phyloP scores from a whole-genome alignment of 306 rosid species.

The Begonia fuchsioides region DNA sequence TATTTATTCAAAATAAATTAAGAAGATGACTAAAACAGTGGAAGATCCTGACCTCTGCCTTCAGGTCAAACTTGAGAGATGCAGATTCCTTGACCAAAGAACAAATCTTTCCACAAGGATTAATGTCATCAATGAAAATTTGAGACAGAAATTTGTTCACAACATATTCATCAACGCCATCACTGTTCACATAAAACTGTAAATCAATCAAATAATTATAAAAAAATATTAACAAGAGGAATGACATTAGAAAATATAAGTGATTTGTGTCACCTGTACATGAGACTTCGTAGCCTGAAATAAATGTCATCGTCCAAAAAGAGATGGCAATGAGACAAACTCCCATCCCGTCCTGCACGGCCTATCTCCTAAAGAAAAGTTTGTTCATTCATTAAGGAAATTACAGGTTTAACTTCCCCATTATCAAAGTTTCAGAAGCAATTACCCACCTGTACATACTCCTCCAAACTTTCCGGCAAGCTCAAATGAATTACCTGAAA shows the following conservation, averaged over 20 bases:
- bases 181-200: conserved; percentile 38
- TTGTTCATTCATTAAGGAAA: conserved; percentile 10
- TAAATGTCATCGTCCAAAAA: conserved; percentile 60
- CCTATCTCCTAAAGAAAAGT: conserved; percentile 59
- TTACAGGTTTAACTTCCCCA: conserved; percentile 8
- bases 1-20: conserved; percentile 2
- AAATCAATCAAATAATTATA: conserved; percentile 5
- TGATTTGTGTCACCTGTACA: conserved; percentile 42
- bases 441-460: conserved; percentile 69
- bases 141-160: conserved; percentile 66
- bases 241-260: conserved; percentile 4
- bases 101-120: conserved; percentile 39
- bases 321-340: conserved; percentile 72
- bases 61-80: conserved; percentile 77
- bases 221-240: conserved; percentile 1
- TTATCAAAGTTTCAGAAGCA: conserved; percentile 11
- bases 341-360: conserved; percentile 92
- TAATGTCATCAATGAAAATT: conserved; percentile 42
- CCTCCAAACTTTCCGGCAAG: conserved; percentile 92
- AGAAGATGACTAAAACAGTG: conserved; percentile 13
- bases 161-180: conserved; percentile 73
- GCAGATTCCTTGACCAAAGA: conserved; percentile 70
- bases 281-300: conserved; percentile 81
- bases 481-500: conserved; percentile 90
- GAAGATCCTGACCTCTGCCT: conserved; percentile 69